A percentile compares a stretch with the other conserved stretches of the same genome.
These are phyloP conservation scores for Melampsora medusae DNA, from an alignment of 1,284 basidiomycete genomes.

Conservation along the genomic window DNA sequence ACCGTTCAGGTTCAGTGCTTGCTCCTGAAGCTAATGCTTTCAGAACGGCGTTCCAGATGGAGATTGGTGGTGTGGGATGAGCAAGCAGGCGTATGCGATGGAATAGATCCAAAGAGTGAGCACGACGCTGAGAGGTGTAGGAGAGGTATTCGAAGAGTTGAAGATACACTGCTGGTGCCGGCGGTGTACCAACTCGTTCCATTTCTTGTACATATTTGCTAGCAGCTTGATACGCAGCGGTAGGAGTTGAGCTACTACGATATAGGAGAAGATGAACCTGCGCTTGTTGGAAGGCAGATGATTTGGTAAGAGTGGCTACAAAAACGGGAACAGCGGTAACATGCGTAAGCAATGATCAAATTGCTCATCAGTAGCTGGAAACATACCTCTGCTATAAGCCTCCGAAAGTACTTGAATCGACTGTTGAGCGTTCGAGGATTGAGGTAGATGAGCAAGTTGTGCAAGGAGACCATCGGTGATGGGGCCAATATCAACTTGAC, in stretches of 20 bases:
- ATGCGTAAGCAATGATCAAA: neutral
- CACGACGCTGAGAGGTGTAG: slow-evolving; percentile 29
- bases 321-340: neutral
- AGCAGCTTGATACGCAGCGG: slow-evolving; percentile 21
- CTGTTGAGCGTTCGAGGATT: neutral
- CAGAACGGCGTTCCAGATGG: slow-evolving; percentile 43
- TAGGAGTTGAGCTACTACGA: slow-evolving; percentile 1
- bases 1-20: slow-evolving; percentile 40
- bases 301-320: slow-evolving; percentile 22
- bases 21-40: slow-evolving; percentile 41
- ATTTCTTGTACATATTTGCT: slow-evolving; percentile 26
- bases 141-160: slow-evolving; percentile 42
- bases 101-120: slow-evolving; percentile 38
- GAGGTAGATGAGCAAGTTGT: neutral
- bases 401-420: slow-evolving; percentile 3
- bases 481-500: neutral
- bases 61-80: slow-evolving; percentile 41
- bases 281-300: slow-evolving; percentile 18
- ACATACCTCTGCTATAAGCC: neutral
- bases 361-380: neutral
- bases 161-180: slow-evolving; percentile 33
- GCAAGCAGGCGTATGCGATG: slow-evolving; percentile 38
- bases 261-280: slow-evolving; percentile 30
- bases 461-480: neutral
- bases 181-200: slow-evolving; percentile 32